Conservation (phyloP, 345 rosid genomes). For the Excoecaria agallocha region DNA sequence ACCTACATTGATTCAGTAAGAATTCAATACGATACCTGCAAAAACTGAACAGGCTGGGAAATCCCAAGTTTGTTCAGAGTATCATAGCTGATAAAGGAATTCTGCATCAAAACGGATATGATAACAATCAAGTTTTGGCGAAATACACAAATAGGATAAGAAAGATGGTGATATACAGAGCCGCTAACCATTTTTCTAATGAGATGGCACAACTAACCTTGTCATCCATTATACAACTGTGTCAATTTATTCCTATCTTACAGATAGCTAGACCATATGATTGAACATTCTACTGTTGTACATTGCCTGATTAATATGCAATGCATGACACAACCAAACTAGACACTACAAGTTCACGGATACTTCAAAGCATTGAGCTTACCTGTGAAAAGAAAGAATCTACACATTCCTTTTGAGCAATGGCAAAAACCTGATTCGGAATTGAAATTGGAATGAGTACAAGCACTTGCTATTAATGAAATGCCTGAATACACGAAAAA, state of each 20-base stretch:
- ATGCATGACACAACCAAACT: not conserved
- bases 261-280: not conserved
- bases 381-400: conserved; percentile 97
- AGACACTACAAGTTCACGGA: not conserved
- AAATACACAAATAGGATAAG: not conserved
- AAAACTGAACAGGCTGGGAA: conserved; percentile 77
- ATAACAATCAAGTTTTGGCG: conserved; percentile 13
- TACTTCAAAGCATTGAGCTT: conserved; percentile 1
- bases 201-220: conserved; percentile 3
- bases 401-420: conserved; percentile 86
- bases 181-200: not conserved
- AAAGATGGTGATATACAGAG: conserved; percentile 9
- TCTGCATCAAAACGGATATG: conserved; percentile 46
- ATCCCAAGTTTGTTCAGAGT: conserved; percentile 86
- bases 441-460: conserved; percentile 5
- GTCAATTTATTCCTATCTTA: not conserved
- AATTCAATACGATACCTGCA: conserved; percentile 63
- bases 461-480: not conserved
- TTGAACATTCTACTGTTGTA: not conserved
- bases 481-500: conserved; percentile 13
- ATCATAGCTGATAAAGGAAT: conserved; percentile 72
- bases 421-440: conserved; percentile 71
- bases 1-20: not conserved
- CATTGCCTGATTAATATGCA: not conserved
- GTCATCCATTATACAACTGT: not conserved